Conservation (phyloP, 2,329 filamentous ascomycete genomes). For the Sclerotinia spermophila region DNA sequence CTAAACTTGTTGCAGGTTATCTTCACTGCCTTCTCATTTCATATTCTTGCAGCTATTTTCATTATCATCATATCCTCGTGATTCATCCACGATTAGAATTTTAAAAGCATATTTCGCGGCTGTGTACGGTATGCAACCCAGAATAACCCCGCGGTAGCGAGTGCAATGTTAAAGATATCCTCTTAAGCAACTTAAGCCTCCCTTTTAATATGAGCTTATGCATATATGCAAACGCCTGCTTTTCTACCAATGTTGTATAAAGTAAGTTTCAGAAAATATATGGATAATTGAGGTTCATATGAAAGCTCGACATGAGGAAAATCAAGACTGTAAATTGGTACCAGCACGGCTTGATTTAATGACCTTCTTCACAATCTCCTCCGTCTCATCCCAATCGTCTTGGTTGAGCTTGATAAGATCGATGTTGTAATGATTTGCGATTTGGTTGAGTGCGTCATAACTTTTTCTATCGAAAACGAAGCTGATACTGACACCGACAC, state of each 20-base stretch:
- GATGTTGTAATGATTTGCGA: constrained; percentile 75
- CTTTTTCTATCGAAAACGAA: constrained; percentile 87
- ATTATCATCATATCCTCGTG: constrained; percentile 13
- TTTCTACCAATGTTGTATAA: constrained; percentile 12
- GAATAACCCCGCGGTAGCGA: constrained; percentile 7
- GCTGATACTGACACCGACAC: constrained; percentile 91
- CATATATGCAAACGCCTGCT: constrained; percentile 16
- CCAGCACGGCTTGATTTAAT: constrained; percentile 68
- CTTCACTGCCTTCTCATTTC: not conserved
- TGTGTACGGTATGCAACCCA: constrained; percentile 16
- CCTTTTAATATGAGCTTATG: constrained; percentile 4
- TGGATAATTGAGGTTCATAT: not conserved
- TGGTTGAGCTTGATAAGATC: constrained; percentile 78
- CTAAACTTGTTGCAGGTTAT: not conserved
- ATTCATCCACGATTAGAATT: constrained; percentile 9
- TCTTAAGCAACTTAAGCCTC: not conserved
- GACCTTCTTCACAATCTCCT: constrained; percentile 74
- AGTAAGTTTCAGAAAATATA: not conserved
- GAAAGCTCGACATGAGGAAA: not conserved
- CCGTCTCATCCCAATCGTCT: constrained; percentile 86
- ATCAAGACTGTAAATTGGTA: constrained; percentile 42
- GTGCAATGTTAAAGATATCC: not conserved
- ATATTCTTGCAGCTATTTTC: not conserved
- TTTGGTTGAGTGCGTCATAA: constrained; percentile 74
- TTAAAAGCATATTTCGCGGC: constrained; percentile 2